Percentiles rank a stretch among this genome's conserved stretches.
Conservation (phyloP, 2,329 filamentous ascomycete species). For the Hymenotorrendiella dingleyae region DNA sequence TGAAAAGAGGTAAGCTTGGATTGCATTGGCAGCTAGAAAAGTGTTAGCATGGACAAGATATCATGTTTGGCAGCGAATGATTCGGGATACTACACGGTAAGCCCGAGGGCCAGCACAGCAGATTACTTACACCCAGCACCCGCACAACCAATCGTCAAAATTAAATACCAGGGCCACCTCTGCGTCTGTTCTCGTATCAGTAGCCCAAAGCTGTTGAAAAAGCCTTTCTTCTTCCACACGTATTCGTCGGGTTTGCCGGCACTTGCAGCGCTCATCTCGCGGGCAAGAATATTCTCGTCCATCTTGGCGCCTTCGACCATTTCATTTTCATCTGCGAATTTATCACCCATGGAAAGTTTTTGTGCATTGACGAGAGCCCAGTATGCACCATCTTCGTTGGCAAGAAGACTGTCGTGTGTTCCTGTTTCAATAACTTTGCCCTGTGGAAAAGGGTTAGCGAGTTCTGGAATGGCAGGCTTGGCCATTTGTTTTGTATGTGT, state of each 20-base stretch:
- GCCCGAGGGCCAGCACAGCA: no score
- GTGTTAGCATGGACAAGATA: constrained; percentile 7
- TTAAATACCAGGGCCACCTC: constrained; percentile 43
- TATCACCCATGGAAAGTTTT: constrained; percentile 27
- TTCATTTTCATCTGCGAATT: constrained; percentile 21
- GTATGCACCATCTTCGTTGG: constrained; percentile 55
- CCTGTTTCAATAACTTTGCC: constrained; percentile 70
- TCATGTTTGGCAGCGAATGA: constrained; percentile 4
- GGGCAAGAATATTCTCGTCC: constrained; percentile 16
- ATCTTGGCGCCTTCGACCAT: constrained; percentile 15
- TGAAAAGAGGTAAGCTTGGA: constrained; percentile 32
- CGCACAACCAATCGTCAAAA: constrained; percentile 40
- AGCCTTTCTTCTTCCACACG: constrained; percentile 33
- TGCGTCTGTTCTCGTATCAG: constrained; percentile 51
- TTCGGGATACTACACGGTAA: no score
- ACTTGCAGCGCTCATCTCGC: constrained; percentile 19
- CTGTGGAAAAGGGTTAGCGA: constrained; percentile 26
- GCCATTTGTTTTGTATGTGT: no score
- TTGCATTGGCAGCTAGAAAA: constrained; percentile 29
- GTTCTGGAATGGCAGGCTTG: constrained; percentile 32
- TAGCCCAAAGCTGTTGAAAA: constrained; percentile 46
- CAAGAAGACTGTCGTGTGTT: constrained; percentile 66
- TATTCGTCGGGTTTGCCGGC: constrained; percentile 15
- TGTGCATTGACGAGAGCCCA: constrained; percentile 61
- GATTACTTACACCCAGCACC: constrained; percentile 25